Percentiles rank a stretch among this genome's conserved stretches.
Conservation (phyloP, 2,329 filamentous ascomycete species). For the Pezicula carpinea region DNA sequence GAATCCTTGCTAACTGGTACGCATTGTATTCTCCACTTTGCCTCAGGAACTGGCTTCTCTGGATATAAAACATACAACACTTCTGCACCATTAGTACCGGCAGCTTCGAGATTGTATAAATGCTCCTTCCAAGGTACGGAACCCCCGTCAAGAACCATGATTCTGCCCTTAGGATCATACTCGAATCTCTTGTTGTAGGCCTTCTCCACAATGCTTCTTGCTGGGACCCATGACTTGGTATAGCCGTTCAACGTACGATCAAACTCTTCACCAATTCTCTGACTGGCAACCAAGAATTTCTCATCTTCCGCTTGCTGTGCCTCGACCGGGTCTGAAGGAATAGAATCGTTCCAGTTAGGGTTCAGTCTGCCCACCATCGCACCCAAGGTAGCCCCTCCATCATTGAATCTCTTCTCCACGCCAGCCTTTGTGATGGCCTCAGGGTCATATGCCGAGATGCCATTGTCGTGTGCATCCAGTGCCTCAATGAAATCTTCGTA, state of each 20-base stretch:
- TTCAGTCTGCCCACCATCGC: constrained; percentile 80
- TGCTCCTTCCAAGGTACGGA: constrained; percentile 96
- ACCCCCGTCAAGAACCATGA: constrained; percentile 73
- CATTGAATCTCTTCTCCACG: constrained; percentile 76
- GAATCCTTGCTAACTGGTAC: constrained; percentile 82
- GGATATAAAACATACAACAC: constrained; percentile 89
- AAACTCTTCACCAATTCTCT: constrained; percentile 87
- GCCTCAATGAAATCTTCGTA: constrained; percentile 94
- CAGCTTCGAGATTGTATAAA: constrained; percentile 78
- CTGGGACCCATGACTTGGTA: constrained; percentile 76
- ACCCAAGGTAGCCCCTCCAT: constrained; percentile 78
- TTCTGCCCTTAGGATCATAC: constrained; percentile 68
- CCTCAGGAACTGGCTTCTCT: constrained; percentile 67
- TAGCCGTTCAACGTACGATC: constrained; percentile 74
- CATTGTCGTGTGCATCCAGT: constrained; percentile 96
- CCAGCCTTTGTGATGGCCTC: constrained; percentile 63
- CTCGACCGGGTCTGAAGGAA: constrained; percentile 45
- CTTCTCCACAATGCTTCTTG: constrained; percentile 69
- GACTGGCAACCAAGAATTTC: constrained; percentile 72
- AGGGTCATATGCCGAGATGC: constrained; percentile 77
- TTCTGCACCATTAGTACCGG: constrained; percentile 46
- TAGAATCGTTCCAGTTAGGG: constrained; percentile 70
- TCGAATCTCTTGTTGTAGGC: constrained; percentile 68
- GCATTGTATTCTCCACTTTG: constrained; percentile 91
- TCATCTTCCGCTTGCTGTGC: constrained; percentile 75